Evolutionary conservation across 1,139 yeast species (phyloP), one percentile per base, ranked within the genome.

Genomic region (Kluyveromyces sp.): DNA sequence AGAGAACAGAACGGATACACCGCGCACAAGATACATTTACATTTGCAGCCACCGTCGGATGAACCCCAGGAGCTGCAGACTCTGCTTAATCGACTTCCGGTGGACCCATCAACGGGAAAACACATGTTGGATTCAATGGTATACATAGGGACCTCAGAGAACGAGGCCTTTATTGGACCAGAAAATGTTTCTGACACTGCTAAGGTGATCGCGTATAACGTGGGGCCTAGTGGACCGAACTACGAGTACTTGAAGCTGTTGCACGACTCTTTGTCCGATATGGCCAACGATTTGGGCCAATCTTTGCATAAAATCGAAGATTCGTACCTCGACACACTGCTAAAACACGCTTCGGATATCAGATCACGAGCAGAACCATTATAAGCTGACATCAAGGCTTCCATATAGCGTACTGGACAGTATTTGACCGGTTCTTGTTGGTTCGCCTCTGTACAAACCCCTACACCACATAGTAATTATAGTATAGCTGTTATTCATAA

Each of bases 1-100:
- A 69, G 97, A 42, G 97, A 89, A 56, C 87, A 88, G 60, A 88
- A 87, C 57, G 97, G 97, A 0, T 89, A 89, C 62, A 71, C 87
- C 0, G 68, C 78, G 2, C 86, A 83, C 52, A 64, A 69, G n/a
- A 81, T 88, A 1, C 78, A 79, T 2, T 87, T 87, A 57, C 73
- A 74, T 48, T 67, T 82, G 11, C 64, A 68, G n/a, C 57, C 62
- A 2, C 59, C 55, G n/a, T 55, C 52, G 4, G 55, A 52, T 2
- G 51, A 55, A 26, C 57, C 57, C 43, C 35, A 48, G 3, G 64
- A 57, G 20, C 42, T 61, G 20, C 36, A 39, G 8, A 44, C 49
- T 0, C 58, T 64, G 0, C 44, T 70, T 17, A 40, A 53, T 1
- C 44, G 40, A 4, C 50, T 69, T 7, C 65, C 68, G 3, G 26